These are phyloP conservation scores for Prunus armeniaca DNA, from an alignment of 306 rosid species.

Conservation along the genomic window DNA sequence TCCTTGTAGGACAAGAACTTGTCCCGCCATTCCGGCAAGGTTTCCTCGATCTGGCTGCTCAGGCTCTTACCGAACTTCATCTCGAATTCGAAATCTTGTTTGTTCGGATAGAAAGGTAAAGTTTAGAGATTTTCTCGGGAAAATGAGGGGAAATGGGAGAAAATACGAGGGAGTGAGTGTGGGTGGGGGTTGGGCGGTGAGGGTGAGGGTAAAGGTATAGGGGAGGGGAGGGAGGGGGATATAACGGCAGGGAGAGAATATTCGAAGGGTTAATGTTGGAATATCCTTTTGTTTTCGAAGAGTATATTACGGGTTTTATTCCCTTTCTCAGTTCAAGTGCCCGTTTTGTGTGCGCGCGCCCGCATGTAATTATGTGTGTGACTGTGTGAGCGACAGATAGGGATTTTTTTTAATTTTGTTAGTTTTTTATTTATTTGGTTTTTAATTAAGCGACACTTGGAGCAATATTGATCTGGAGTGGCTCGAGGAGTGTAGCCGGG, in stretches of 20 bases:
- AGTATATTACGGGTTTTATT: constrained; percentile 72
- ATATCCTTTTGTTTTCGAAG: constrained; percentile 55
- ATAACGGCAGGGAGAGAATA: constrained; percentile 66
- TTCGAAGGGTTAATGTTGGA: constrained; percentile 67
- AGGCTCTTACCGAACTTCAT: constrained; percentile 97
- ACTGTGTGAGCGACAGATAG: neutral
- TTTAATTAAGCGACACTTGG: constrained; percentile 14
- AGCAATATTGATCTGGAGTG: neutral
- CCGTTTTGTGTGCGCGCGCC: too few relatives aligned
- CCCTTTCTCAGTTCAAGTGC: constrained; percentile 6
- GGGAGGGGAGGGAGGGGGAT: constrained; percentile 10
- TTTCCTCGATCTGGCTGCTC: constrained; percentile 83
- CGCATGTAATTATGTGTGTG: neutral
- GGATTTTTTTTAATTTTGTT: neutral
- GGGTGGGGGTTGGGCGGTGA: neutral
- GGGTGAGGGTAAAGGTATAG: neutral
- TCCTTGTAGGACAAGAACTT: constrained; percentile 93
- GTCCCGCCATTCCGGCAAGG: constrained; percentile 93
- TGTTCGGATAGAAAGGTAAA: neutral
- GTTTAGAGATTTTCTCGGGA: neutral
- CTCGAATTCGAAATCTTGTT: neutral
- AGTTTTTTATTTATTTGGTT: neutral
- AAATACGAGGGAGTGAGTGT: neutral
- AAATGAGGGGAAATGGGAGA: neutral
- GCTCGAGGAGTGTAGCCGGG: neutral